phyloP scores from a whole-genome alignment of 306 rosid species.

The Sesbania bispinosa region DNA sequence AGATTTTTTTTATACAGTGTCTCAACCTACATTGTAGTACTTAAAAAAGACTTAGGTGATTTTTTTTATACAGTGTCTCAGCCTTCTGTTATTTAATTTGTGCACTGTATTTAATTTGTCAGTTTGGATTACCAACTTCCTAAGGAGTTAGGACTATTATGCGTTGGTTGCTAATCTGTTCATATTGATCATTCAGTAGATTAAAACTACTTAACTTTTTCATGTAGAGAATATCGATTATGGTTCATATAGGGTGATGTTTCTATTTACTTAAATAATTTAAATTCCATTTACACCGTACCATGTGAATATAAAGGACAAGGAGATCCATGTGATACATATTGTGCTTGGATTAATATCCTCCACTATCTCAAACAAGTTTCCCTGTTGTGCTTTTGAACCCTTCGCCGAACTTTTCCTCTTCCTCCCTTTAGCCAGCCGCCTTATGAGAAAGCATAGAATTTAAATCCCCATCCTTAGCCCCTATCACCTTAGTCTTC shows the following conservation, averaged over 20 bases:
- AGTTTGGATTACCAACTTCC: neutral
- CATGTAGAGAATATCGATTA: neutral
- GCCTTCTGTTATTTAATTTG: too few relatives aligned
- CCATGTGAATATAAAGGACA: too few relatives aligned
- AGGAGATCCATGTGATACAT: too few relatives aligned
- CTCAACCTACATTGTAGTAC: too few relatives aligned
- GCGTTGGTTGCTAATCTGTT: neutral
- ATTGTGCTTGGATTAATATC: too few relatives aligned
- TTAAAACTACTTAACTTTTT: neutral
- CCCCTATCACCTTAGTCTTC: neutral
- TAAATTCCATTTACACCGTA: constrained; percentile 2
- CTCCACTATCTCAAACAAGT: neutral
- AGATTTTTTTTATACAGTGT: too few relatives aligned
- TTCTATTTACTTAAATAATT: constrained; percentile 5
- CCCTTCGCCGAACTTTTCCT: neutral
- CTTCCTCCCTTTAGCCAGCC: neutral
- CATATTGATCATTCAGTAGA: neutral
- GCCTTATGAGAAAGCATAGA: neutral
- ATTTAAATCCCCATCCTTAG: neutral
- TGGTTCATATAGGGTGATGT: neutral
- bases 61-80: too few relatives aligned
- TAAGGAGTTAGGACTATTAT: neutral
- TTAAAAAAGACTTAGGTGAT: too few relatives aligned
- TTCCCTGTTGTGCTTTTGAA: neutral
- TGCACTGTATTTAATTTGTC: too few relatives aligned